Base-by-base conservation (phyloP, 176 grass and related monocot species). In the Phoenix dactylifera region DNA sequence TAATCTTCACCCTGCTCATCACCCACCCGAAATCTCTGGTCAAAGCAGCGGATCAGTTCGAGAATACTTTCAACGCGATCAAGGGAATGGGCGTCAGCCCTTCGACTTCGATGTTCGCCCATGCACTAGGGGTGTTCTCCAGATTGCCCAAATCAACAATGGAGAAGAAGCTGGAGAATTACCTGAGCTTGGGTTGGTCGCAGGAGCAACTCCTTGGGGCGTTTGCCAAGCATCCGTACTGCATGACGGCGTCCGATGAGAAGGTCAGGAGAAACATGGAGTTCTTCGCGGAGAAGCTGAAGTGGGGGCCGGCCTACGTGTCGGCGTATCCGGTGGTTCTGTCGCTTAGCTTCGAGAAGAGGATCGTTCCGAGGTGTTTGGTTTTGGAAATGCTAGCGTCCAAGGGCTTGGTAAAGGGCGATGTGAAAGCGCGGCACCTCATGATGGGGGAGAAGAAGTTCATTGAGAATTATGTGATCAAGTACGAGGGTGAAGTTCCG, bases 181-280 rank as follows among this genome's bases (percentile, higher is more conserved):
- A 68, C 44, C 23, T 66, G 63, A 85, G 70, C 32, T 62, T 83
- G 14, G 85, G 85, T 4, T 86, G 89, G 89, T 80, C 85, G 0
- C 53, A 83, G 55, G 57, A 74, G 62, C 72, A 83, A 20, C 57
- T 83, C 24, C 54, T 49, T 3, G 12, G 26, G 1, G 85, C 89
- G 4, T 95, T 95, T 32, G 15, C 22, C 22, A 68, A 22, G 75
- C 72, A 71, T 28, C 89, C 89, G 0, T 60, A 77, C 32, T 83
- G 69, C 57, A 85, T 88, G 78, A 48, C 70, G 0, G 82, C 51
- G 20, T 95, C 84, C 0, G 74, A 67, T 4, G 74, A 65, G 4
- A 95, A 95, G 57, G 66, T 85, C 28, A 79, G 55, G 52, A 65
- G 51, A 4, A 57, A 72, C 59, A 74, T 76, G 68, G 16, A 64